Evolutionary conservation across 1,139 yeast genomes (phyloP).

Genomic region (Spencermartinsiella ligniputridi): DNA sequence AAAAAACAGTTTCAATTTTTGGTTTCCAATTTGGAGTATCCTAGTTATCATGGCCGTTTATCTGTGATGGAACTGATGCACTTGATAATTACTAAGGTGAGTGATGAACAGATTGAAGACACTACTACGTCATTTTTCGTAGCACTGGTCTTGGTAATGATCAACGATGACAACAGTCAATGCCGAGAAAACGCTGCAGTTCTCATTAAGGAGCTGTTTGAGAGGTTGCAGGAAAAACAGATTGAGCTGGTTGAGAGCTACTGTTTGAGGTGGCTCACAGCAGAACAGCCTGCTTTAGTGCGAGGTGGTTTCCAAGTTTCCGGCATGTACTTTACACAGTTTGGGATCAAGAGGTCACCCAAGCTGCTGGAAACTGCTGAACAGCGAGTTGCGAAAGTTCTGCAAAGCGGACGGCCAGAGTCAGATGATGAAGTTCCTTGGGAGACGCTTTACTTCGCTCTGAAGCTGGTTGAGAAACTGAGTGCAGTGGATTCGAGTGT

Average conservation of each 20-base stretch:
- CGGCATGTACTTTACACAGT: conserved; percentile 54
- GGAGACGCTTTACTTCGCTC: conserved; percentile 70
- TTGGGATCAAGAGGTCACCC: conserved; percentile 36
- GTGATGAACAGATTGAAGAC: conserved; percentile 52
- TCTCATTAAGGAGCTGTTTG: conserved; percentile 54
- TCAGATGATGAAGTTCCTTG: conserved; percentile 41
- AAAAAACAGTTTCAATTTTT: conserved; percentile 80
- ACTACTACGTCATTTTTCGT: conserved; percentile 77
- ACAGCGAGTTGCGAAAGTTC: conserved; percentile 19
- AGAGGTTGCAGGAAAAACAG: conserved; percentile 44
- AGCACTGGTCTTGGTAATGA: conserved; percentile 70
- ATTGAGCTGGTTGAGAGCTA: conserved; percentile 52
- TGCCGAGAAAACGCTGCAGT: conserved; percentile 84
- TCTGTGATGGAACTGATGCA: conserved; percentile 87
- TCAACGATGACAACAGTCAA: conserved; percentile 72
- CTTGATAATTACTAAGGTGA: conserved; percentile 62
- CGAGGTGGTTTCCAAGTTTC: conserved; percentile 78
- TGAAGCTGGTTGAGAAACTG: conserved; percentile 46
- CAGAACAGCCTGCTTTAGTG: conserved; percentile 49
- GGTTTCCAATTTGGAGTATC: conserved; percentile 79
- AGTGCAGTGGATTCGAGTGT: conserved; percentile 27
- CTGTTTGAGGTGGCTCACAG: conserved; percentile 62
- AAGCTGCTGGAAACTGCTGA: conserved; percentile 22
- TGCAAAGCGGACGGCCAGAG: conserved; percentile 21
- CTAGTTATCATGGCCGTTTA: conserved; percentile 81